phyloP scores from a whole-genome alignment of 1,139 yeast genomes.

The Spencermartinsiella ligniputridi region DNA sequence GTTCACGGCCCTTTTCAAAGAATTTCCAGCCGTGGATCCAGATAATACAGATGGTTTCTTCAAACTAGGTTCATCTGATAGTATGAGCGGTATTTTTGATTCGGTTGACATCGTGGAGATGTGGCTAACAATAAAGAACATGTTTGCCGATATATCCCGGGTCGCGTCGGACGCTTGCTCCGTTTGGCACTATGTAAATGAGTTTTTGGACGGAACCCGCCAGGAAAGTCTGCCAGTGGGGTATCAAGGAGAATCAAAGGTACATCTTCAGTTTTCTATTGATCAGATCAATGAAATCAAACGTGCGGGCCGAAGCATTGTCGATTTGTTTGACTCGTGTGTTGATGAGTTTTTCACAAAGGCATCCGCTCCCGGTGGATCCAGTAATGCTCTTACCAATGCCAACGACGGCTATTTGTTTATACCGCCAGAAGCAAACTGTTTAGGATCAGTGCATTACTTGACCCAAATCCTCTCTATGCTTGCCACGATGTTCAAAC shows the following conservation, averaged over 20 bases:
- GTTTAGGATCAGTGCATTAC: constrained; percentile 51
- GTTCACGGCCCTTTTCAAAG: constrained; percentile 20
- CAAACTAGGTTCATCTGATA: neutral
- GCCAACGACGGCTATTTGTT: constrained; percentile 43
- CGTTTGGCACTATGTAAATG: constrained; percentile 46
- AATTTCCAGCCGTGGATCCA: constrained; percentile 5
- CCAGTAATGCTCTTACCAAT: neutral
- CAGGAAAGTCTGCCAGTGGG: constrained; percentile 42
- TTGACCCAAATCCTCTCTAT: constrained; percentile 37
- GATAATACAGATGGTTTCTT: constrained; percentile 4
- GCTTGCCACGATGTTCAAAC: constrained; percentile 17
- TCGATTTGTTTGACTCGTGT: constrained; percentile 23
- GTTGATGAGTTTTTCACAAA: constrained; percentile 29
- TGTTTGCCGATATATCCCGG: constrained; percentile 40
- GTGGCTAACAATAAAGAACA: constrained; percentile 49
- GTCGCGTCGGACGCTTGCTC: constrained; percentile 35
- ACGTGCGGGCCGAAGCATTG: constrained; percentile 24
- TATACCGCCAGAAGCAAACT: constrained; percentile 57
- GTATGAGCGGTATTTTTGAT: constrained; percentile 35
- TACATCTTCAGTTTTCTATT: constrained; percentile 30
- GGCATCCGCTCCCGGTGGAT: constrained; percentile 9
- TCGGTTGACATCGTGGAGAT: constrained; percentile 45
- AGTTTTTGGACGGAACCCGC: constrained; percentile 43
- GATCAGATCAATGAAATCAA: constrained; percentile 28
- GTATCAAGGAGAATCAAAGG: constrained; percentile 39